Evolutionary conservation across 1,284 basidiomycete genomes (phyloP).

Genomic region (Puccinia triticina): DNA sequence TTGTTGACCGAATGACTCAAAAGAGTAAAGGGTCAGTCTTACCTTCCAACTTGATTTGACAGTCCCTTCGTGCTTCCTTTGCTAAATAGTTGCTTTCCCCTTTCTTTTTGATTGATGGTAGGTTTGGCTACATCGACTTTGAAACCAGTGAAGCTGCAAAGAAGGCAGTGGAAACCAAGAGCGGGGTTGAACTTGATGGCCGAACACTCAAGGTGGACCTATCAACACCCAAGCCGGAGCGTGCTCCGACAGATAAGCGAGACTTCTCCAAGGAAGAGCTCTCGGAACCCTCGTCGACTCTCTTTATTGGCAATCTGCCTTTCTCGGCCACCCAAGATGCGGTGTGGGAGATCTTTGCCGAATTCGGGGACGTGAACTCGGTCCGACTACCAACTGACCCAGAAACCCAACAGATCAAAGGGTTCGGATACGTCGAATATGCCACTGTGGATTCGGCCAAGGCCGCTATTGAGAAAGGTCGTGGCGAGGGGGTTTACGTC

Average conservation of each 20-base stretch:
- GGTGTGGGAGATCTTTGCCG: conserved; percentile 88
- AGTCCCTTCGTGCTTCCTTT: not conserved
- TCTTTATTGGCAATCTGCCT: conserved; percentile 90
- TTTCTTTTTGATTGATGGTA: conserved; percentile 69
- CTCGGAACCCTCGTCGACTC: conserved; percentile 71
- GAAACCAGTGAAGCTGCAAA: conserved; percentile 67
- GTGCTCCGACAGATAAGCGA: conserved; percentile 70
- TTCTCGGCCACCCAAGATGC: conserved; percentile 80
- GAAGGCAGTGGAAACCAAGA: conserved; percentile 75
- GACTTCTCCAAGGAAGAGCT: conserved; percentile 59
- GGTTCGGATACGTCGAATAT: conserved; percentile 97
- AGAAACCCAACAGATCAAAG: conserved; percentile 87
- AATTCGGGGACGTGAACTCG: conserved; percentile 83
- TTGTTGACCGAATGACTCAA: conserved; percentile 80
- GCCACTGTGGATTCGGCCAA: conserved; percentile 77
- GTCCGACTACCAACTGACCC: conserved; percentile 92
- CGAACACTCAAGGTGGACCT: conserved; percentile 84
- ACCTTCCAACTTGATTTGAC: not conserved
- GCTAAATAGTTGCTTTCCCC: conserved; percentile 63
- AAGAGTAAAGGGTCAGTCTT: conserved; percentile 56
- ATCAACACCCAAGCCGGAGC: conserved; percentile 67
- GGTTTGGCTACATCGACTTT: conserved; percentile 95
- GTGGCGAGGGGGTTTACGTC: conserved; percentile 72
- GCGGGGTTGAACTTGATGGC: conserved; percentile 85
- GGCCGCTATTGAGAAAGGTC: conserved; percentile 69